Evolutionary conservation across 208 protist species (phyloP), one percentile per base, ranked within the genome.

Genomic region (Porcisia deanei): DNA sequence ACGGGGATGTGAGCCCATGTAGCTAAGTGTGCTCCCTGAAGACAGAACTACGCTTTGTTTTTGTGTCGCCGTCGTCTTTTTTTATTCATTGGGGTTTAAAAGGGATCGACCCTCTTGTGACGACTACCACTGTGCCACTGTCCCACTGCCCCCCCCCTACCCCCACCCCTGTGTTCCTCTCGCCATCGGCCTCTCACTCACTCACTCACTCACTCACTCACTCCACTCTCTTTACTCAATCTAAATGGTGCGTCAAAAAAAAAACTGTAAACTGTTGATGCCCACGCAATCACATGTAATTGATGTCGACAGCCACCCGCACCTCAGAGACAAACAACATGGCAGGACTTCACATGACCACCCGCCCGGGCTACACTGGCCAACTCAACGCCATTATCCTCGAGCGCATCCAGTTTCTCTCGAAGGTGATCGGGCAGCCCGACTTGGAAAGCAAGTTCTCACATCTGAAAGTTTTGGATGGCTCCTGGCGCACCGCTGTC

Each of bases 301-400:
- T 30, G 25, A 60, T 12, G 1, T n/a, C 7, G 57, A 60, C 57
- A 30, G 20, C 4, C 57, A n/a, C 22, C 57, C 22, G 7, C 5
- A 30, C 20, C 47, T 52, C 47, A 14, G 47, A 25, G 57, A 7
- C 57, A n/a, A 72, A 8, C 45, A 72, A 8, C 45, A 88, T 86
- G 82, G 77, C 77, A 34, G 76, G 85, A 53, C 69, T 91, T 12
- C 58, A 79, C 63, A 86, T 91, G 84, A 84, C 72, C 1, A 68
- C 78, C 1, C 87, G 85, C 37, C 89, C 87, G 12, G 91, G 91
- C 1, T 92, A 88, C 79, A 92, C 72, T 4, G 88, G 90, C 25
- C 70, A 82, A 69, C 84, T 94, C 30, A 92, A 94, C 75, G 73
- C 37, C 12, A 73, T 64, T 37, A 94, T 96, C 67, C 71, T 87